Conservation (phyloP, 805 yeast species). For the Millerago galiae region DNA sequence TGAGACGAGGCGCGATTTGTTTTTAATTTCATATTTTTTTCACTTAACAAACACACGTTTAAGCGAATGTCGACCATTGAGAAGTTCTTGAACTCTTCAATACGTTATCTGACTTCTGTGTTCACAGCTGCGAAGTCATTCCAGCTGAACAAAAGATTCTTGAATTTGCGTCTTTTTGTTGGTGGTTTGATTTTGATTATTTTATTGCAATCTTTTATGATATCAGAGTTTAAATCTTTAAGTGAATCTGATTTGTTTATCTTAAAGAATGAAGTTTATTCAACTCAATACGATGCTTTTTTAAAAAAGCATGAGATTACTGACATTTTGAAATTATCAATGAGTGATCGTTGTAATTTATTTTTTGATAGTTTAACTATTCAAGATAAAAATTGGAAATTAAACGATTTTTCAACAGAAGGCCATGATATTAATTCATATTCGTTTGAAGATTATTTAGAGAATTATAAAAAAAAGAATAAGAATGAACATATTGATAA, state of each 20-base stretch:
- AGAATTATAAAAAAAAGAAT: constrained; percentile 1
- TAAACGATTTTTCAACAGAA: constrained; percentile 14
- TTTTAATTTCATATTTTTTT: too few species aligned
- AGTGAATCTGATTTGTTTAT: constrained; percentile 4
- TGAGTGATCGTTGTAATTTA: constrained; percentile 13
- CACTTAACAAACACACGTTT: too few species aligned
- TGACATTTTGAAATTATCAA: constrained; percentile 6
- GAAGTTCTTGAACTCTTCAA: too few species aligned
- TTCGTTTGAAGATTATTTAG: constrained; percentile 13
- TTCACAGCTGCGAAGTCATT: too few species aligned
- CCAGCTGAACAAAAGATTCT: constrained; percentile 14
- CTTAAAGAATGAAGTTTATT: constrained; percentile 9
- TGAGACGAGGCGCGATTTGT: too few species aligned
- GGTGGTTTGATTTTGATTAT: constrained; percentile 9
- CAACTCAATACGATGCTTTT: constrained; percentile 8
- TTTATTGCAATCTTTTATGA: constrained; percentile 11
- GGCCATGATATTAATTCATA: constrained; percentile 19
- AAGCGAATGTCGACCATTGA: too few species aligned
- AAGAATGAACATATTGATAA: constrained; percentile 7
- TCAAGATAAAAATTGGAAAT: constrained; percentile 13
- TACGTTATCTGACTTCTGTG: too few species aligned
- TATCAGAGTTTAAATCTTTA: not conserved
- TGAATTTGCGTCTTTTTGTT: constrained; percentile 16
- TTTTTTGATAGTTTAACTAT: constrained; percentile 12
- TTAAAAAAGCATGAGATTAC: not conserved